phyloP scores from a whole-genome alignment of 495 filamentous ascomycete genomes.

The Penicillium taxi region DNA sequence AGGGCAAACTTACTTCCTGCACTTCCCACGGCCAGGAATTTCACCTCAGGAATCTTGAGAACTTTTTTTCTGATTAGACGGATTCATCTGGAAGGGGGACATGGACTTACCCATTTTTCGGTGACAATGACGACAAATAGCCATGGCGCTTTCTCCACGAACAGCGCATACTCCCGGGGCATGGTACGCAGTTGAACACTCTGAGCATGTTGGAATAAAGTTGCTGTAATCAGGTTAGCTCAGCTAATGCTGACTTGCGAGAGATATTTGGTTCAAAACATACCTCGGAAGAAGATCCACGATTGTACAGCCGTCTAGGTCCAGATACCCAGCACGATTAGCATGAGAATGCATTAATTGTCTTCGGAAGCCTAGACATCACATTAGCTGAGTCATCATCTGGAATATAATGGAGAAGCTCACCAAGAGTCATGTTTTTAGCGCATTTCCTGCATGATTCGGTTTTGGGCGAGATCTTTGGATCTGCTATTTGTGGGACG shows the following conservation, averaged over 20 bases:
- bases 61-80: constrained; percentile 14
- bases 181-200: constrained; percentile 65
- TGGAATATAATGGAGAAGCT: constrained; percentile 1
- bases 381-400: too few species aligned
- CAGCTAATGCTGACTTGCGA: neutral
- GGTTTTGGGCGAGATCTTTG: constrained; percentile 29
- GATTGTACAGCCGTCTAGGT: constrained; percentile 69
- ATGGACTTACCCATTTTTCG: constrained; percentile 58
- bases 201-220: constrained; percentile 74
- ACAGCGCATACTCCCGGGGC: constrained; percentile 60
- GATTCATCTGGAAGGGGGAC: neutral
- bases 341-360: constrained; percentile 73
- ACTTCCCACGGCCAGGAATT: constrained; percentile 64
- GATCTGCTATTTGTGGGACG: constrained; percentile 44
- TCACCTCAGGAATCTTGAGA: constrained; percentile 72
- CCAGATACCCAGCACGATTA: constrained; percentile 72
- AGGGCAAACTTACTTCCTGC: constrained; percentile 32
- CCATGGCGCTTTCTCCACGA: constrained; percentile 66
- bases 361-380: constrained; percentile 50
- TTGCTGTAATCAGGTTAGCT: constrained; percentile 42
- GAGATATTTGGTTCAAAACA: constrained; percentile 3
- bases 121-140: constrained; percentile 77
- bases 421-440: constrained; percentile 52
- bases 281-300: constrained; percentile 75
- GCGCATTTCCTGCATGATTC: constrained; percentile 73